Evolutionary conservation across 2,329 filamentous ascomycete species (phyloP), one percentile per base, ranked within the genome.

Genomic region (Exophiala oligosperma): DNA sequence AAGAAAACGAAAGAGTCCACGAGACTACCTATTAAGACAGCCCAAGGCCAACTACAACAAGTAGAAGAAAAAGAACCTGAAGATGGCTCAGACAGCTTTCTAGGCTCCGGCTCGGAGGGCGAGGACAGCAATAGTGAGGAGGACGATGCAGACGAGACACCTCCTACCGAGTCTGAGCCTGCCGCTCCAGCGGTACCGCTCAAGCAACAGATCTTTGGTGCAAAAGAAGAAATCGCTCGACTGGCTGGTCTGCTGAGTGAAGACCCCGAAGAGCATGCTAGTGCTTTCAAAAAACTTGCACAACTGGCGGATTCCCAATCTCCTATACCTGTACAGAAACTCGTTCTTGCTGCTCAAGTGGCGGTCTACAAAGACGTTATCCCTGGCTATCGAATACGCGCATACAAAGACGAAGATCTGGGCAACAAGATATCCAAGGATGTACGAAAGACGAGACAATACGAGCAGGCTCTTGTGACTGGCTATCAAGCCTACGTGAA

Each of bases 321-420:
- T 4, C 73, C 92, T 62, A 73, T 83, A 12, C 86, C 88, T 1
- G 87, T 99, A 52, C 88, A 90, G 76, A 96, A 96, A 74, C 81
- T 99, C 60, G 87, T 90, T 5, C 78, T 99, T 63, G 90, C 88
- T 49, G 91, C 94, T 23, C 92, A 97, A 74, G 82, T 94, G 71
- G 84, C 92, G 0, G 86, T 97, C 11, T 99, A 93, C 80, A 96
- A 93, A 73, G 94, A 97, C 74, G 84, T 97, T 48, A 97, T 99
- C 59, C 94, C 94, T 0, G 94, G 94, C 23, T 99, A 99, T 73
- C 84, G 94, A 60, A 97, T 99, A 77, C 87, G 94, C 17, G 89
- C 91, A 1, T 78, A 91, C 3, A 80, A 83, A 0, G 91, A 95
- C 60, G 88, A 91, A 32, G 85, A 88, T 46, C 81, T 88, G 69